phyloP scores from a whole-genome alignment of 768 basidiomycete species.

The Dacryopinax spathularia region DNA sequence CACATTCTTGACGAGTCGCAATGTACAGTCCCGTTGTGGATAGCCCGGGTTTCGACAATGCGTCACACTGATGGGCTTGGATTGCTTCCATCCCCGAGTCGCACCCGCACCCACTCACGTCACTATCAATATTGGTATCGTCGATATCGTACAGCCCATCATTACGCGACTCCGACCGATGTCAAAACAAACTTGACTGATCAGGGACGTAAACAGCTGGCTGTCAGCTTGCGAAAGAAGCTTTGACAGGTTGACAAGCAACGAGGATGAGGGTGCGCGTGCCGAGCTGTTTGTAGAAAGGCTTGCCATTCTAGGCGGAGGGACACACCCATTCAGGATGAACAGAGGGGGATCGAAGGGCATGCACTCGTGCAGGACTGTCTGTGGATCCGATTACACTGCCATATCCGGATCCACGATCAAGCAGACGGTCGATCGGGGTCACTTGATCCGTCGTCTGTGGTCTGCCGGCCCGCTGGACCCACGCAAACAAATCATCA shows the following conservation, averaged over 20 bases:
- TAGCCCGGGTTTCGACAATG: background rate
- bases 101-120: background rate
- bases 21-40: background rate
- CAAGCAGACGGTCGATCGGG: background rate
- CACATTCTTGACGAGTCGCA: background rate
- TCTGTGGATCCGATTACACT: background rate
- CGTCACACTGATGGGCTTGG: background rate
- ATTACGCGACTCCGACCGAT: background rate
- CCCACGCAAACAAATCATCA: background rate
- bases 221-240: background rate
- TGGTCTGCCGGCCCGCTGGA: background rate
- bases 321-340: background rate
- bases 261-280: background rate
- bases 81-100: too few species aligned
- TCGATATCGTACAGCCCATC: background rate
- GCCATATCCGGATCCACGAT: background rate
- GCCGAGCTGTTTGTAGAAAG: background rate
- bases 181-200: background rate
- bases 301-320: background rate
- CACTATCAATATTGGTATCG: background rate
- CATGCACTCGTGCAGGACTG: background rate
- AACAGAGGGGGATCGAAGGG: background rate
- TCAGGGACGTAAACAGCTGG: background rate
- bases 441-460: background rate
- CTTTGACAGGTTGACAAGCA: too few species aligned